Evolutionary conservation across 169 alveolate species (phyloP), one percentile per base, ranked within the genome.

Genomic region (Miamiensis avidus): DNA sequence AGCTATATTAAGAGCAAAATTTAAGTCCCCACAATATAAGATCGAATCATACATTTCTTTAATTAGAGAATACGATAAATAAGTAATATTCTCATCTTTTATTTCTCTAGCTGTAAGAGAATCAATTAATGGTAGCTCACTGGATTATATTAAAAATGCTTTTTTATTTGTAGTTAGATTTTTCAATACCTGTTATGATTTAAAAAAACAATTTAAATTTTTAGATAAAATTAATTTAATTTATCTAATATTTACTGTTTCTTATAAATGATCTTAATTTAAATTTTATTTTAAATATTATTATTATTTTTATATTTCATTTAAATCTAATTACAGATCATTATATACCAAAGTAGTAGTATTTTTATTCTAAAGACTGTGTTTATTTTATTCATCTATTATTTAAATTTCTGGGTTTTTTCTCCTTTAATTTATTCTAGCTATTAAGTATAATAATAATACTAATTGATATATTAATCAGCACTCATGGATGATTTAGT

Each of bases 21-120:
- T 77, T 69, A 77, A 28, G n/a, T 77, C 82, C 0, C 82, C 82
- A 29, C 34, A 25, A 34, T 77, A 77, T 1, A 77, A 72, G 25
- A 77, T 25, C 16, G 65, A 33, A n/a, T 77, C 82, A 77, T 77
- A 77, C 82, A 77, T 77, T 77, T 77, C 82, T 15, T 77, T 69
- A 20, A 77, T 31, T 27, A 77, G 72, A 31, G 31, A 33, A 30
- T 77, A 77, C 31, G 11, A 0, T 0, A 77, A 32, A 77, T 15
- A 34, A 31, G 1, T 73, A n/a, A 15, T 15, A 29, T 27, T 73
- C 20, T 4, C 20, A 25, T n/a, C 77, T n/a, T 73, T 73, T 29
- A 27, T 25, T 73, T 73, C 29, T 33, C 64, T 0, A 15, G 28
- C n/a, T 33, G 29, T 33, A 26, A 30, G 1, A 27, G 25, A 20